Base-by-base conservation (phyloP, 306 rosid genomes). In the Senna siamea region DNA sequence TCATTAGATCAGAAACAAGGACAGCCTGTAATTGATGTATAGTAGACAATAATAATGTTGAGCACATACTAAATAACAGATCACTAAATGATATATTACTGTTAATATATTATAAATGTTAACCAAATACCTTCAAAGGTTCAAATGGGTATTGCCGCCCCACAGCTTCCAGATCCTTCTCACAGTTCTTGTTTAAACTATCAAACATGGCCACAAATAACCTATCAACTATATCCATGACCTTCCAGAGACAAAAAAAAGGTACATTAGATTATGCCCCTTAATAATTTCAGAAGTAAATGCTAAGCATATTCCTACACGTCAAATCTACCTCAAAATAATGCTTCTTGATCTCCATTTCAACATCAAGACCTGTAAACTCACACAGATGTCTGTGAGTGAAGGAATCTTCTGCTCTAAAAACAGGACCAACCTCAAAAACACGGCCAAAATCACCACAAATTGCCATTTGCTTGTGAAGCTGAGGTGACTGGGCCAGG, bases 401-500 rank as follows among this genome's bases (percentile, higher is more conserved):
- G 57, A 15, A 88, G 28, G 99, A 94, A 58, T 92, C 95, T 74
- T 92, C 97, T 2, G 97, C 99, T 76, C 97, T 88, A 70, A 83
- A 94, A 48, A 94, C 99, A 50, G 93, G 77, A 65, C 99, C 99
- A 64, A 89, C 79, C 85, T 89, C 97, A 47, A 94, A 94, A 76
- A 94, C 96, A 61, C 97, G 96, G 20, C 89, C 87, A 65, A 88
- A 87, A 68, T 84, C 96, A 67, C 87, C 97, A 77, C 96, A 89
- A 19, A 94, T 92, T 19, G 92, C 66, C 99, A 94, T 94, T 81
- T 92, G 99, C 89, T 94, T 94, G 81, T 89, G 95, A 67, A 94
- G 95, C 83, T 94, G 97, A 22, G 99, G 99, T 13, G 99, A 94
- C 67, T 94, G 99, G 13, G 99, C 99, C 66, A 94, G 81, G 84